Conservation (phyloP, 1,139 yeast genomes). For the Ogataea hybrid region DNA sequence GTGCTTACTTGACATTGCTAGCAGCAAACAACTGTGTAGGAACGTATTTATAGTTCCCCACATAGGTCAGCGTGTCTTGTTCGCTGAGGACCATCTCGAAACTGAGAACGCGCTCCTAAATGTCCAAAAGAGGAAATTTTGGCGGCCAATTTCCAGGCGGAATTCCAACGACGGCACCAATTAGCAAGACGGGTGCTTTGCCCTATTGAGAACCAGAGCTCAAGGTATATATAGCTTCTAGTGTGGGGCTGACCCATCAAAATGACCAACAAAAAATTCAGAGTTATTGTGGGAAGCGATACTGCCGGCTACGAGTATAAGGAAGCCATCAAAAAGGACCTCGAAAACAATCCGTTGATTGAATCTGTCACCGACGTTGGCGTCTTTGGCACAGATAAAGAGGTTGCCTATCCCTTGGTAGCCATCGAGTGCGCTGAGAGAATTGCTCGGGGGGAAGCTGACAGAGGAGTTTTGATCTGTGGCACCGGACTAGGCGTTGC, state of each 20-base stretch:
- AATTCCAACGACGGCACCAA: too few species aligned
- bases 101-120: not conserved
- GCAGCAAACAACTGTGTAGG: not conserved
- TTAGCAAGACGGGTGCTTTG: too few species aligned
- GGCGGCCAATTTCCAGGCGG: not conserved
- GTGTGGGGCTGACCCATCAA: not conserved
- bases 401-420: slow-evolving; percentile 41
- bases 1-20: slow-evolving; percentile 36
- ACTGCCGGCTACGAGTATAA: slow-evolving; percentile 47
- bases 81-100: not conserved
- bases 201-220: too few species aligned
- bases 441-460: slow-evolving; percentile 40
- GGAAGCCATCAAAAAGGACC: slow-evolving; percentile 37
- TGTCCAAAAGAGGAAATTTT: slow-evolving; percentile 2
- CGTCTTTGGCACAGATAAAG: slow-evolving; percentile 32
- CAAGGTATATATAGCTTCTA: not conserved
- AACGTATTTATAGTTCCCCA: slow-evolving; percentile 1
- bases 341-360: slow-evolving; percentile 35
- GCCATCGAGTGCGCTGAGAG: slow-evolving; percentile 44
- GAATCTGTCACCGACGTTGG: slow-evolving; percentile 41
- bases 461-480: slow-evolving; percentile 44
- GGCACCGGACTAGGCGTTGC: slow-evolving; percentile 51
- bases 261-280: slow-evolving; percentile 14
- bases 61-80: not conserved
- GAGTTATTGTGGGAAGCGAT: slow-evolving; percentile 41